phyloP scores from a whole-genome alignment of 306 rosid genomes.

The Canavalia gladiata region DNA sequence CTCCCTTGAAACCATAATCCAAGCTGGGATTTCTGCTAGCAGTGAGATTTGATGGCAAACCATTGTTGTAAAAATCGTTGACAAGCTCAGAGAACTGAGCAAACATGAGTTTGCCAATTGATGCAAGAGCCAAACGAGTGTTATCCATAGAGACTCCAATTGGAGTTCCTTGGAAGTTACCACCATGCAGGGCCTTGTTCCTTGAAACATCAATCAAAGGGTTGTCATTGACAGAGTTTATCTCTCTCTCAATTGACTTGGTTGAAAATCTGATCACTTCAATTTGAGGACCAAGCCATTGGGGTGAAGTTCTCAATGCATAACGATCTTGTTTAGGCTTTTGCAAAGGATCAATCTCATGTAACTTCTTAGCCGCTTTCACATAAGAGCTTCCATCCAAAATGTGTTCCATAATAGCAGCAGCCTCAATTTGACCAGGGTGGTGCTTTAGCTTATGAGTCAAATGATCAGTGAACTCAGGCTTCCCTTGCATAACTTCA shows the following conservation, averaged over 20 bases:
- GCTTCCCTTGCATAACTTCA: slow-evolving; percentile 93
- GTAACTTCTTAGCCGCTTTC: slow-evolving; percentile 75
- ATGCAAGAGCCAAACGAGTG: slow-evolving; percentile 86
- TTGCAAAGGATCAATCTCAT: slow-evolving; percentile 82
- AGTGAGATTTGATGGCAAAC: slow-evolving; percentile 84
- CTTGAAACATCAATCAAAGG: slow-evolving; percentile 96
- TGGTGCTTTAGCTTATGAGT: slow-evolving; percentile 91
- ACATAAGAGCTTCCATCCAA: slow-evolving; percentile 86
- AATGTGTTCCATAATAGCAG: slow-evolving; percentile 95
- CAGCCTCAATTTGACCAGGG: slow-evolving; percentile 97
- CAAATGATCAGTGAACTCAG: slow-evolving; percentile 92
- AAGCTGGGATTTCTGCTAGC: slow-evolving; percentile 84
- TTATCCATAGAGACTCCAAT: slow-evolving; percentile 98
- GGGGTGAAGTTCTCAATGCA: slow-evolving; percentile 92
- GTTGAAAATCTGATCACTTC: slow-evolving; percentile 90
- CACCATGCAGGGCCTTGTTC: slow-evolving; percentile 92
- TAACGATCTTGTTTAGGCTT: slow-evolving; percentile 91
- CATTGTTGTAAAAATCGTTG: slow-evolving; percentile 88
- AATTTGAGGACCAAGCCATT: slow-evolving; percentile 92
- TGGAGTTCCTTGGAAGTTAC: slow-evolving; percentile 96
- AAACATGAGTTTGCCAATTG: slow-evolving; percentile 91
- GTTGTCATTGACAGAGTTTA: slow-evolving; percentile 90
- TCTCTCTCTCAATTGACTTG: slow-evolving; percentile 89
- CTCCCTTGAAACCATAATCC: slow-evolving; percentile 93
- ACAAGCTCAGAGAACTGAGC: slow-evolving; percentile 96